These are phyloP conservation scores for Nakazawaea sp. DNA, from an alignment of 805 yeast species.

Conservation along the genomic window DNA sequence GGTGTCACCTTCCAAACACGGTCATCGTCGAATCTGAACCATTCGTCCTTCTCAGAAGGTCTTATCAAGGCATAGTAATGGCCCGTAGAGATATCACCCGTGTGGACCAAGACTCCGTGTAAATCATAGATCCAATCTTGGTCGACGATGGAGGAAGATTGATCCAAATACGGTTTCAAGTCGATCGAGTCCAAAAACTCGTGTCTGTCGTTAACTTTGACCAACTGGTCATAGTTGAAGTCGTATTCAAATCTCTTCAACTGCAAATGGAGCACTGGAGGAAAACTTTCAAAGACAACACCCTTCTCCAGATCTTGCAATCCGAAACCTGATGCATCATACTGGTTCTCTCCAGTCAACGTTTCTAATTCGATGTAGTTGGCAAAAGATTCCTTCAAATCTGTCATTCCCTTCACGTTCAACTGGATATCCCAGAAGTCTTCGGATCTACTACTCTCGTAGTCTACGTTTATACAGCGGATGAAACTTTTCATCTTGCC, in stretches of 20 bases:
- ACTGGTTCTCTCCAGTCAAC: conserved; percentile 91
- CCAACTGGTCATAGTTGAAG: conserved; percentile 79
- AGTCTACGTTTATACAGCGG: conserved; percentile 87
- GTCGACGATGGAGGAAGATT: conserved; percentile 32
- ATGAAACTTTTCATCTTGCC: conserved; percentile 96
- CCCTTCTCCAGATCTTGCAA: conserved; percentile 96
- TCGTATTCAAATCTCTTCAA: conserved; percentile 93
- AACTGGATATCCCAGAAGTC: conserved; percentile 98
- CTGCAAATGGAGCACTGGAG: conserved; percentile 90
- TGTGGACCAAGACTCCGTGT: conserved; percentile 93
- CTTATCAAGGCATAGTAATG: conserved; percentile 93
- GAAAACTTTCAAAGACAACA: conserved; percentile 84
- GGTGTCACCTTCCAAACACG: conserved; percentile 83
- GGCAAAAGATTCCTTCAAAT: conserved; percentile 68
- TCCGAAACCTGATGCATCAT: conserved; percentile 85
- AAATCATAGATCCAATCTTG: conserved; percentile 74
- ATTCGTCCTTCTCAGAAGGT: conserved; percentile 60
- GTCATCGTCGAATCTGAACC: conserved; percentile 96
- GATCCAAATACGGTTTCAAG: conserved; percentile 70
- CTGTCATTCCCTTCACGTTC: conserved; percentile 78
- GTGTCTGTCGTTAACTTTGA: conserved; percentile 86
- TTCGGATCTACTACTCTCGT: conserved; percentile 85
- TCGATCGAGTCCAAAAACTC: conserved; percentile 85
- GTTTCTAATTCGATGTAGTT: conserved; percentile 86
- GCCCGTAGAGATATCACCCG: conserved; percentile 93